Evolutionary conservation across 768 basidiomycete genomes (phyloP), one percentile per base, ranked within the genome.

Genomic region (Pleurotus pulmonarius): DNA sequence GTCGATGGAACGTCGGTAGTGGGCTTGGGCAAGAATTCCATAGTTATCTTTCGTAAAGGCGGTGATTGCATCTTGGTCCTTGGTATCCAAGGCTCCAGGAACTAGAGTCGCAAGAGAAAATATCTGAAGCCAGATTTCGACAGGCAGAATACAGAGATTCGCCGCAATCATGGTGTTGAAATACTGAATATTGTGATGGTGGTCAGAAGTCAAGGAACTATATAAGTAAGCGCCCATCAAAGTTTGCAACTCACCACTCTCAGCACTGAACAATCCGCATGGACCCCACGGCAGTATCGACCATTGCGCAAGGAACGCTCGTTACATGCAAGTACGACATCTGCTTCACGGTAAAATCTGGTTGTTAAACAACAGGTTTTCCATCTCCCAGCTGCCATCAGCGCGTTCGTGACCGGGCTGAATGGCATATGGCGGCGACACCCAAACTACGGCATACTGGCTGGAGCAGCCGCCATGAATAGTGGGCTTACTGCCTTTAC

Each of bases 251-350:
- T 11, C 29, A 34, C 29, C 29, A 29, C 29, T 29, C 26, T 29
- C 26, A 4, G 26, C 26, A 34, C 29, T 34, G 8, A 9, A 9
- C 29, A 29, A 11, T 29, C 29, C 3, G 20, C 47, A 58, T 56
- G 51, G 53, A 56, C 44, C 57, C 67, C 26, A 67, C 69, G 22
- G 66, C 70, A 46, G 45, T 69, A 46, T 65, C 67, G 57, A 83
- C 78, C 24, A 74, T 90, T 45, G 74, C 77, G 25, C 73, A 79
- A 56, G 86, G 87, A 56, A 82, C 86, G 24, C 64, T 81, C 59
- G 69, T 80, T 71, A 83, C 86, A 85, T 91, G 89, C 88, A 80
- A 87, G 89, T 90, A 83, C 83, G 86, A 87, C 74, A 73, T 62
- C 62, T 52, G 57, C 60, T 59, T 44, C 43, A 24, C 57, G 61